Evolutionary conservation across 345 rosid species (phyloP).

Genomic region (Tarenaya hassleriana): DNA sequence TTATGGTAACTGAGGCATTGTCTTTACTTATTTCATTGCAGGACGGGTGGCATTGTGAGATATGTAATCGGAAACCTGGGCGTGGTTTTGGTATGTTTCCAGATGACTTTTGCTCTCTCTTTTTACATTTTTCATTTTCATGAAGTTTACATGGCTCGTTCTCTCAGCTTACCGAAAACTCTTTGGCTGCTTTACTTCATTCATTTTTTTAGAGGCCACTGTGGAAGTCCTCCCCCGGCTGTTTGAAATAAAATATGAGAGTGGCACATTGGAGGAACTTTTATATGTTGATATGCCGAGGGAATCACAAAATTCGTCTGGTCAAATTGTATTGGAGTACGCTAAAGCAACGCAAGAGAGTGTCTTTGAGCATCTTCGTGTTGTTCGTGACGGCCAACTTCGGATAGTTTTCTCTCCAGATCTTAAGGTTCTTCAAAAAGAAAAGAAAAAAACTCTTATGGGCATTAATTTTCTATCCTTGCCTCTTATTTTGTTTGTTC

Average conservation of each 20-base stretch:
- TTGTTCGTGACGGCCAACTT: slow-evolving; percentile 97
- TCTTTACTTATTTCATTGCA: too few species aligned
- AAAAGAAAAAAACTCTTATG: neutral
- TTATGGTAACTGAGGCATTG: slow-evolving; percentile 8
- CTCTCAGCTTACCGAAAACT: neutral
- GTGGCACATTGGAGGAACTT: slow-evolving; percentile 96
- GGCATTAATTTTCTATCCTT: slow-evolving; percentile 3
- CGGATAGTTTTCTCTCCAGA: slow-evolving; percentile 92
- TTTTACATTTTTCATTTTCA: too few species aligned
- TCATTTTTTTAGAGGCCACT: slow-evolving; percentile 73
- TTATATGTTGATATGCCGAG: slow-evolving; percentile 95
- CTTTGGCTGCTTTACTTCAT: slow-evolving; percentile 16
- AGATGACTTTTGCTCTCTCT: neutral
- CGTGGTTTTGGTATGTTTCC: slow-evolving; percentile 87
- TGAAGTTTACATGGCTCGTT: neutral
- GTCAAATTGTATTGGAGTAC: slow-evolving; percentile 92
- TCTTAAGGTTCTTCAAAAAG: slow-evolving; percentile 77
- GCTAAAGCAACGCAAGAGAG: slow-evolving; percentile 99
- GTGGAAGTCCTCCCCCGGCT: slow-evolving; percentile 98
- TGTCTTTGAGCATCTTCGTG: slow-evolving; percentile 97
- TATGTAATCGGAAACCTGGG: slow-evolving; percentile 94
- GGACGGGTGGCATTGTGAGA: slow-evolving; percentile 99
- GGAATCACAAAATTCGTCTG: slow-evolving; percentile 85
- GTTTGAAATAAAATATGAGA: slow-evolving; percentile 93
- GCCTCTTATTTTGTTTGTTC: slow-evolving; percentile 11